Conservation (phyloP, 352 stramenopile species). For the Phytophthora macrochlamydospora region DNA sequence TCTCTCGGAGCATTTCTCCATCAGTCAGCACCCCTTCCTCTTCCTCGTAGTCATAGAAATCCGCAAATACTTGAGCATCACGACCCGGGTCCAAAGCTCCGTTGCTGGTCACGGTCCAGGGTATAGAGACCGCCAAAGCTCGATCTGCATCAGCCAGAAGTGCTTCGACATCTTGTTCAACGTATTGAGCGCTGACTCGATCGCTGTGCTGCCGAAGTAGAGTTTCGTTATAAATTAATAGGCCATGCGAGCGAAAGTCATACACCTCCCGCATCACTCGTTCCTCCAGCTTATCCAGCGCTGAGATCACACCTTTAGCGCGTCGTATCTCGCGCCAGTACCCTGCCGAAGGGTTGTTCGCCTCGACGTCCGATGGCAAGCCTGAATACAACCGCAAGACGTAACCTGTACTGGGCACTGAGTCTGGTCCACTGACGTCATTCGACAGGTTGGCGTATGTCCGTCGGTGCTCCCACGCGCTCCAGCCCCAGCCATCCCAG, state of each 20-base stretch:
- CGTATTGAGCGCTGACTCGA: neutral
- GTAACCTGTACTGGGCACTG: constrained; percentile 44
- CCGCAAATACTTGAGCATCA: constrained; percentile 35
- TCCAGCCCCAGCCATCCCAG: constrained; percentile 59
- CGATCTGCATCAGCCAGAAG: constrained; percentile 37
- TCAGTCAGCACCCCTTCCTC: constrained; percentile 13
- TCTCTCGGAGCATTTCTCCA: constrained; percentile 38
- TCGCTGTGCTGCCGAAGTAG: constrained; percentile 18
- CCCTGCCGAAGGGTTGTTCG: constrained; percentile 21
- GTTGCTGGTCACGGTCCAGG: constrained; percentile 36
- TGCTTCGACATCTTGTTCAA: constrained; percentile 2
- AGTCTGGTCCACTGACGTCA: constrained; percentile 30
- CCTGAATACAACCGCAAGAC: constrained; percentile 59
- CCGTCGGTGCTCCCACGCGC: constrained; percentile 40
- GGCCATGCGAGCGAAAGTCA: constrained; percentile 20
- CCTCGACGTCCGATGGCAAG: constrained; percentile 31
- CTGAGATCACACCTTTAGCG: constrained; percentile 43
- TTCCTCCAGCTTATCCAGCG: constrained; percentile 45
- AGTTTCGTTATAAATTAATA: constrained; percentile 40
- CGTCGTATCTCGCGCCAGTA: constrained; percentile 54
- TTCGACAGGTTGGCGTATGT: constrained; percentile 46
- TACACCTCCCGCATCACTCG: constrained; percentile 48
- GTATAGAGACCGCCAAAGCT: constrained; percentile 24
- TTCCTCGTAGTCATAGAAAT: constrained; percentile 32
- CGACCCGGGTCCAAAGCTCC: constrained; percentile 16